Evolutionary conservation across 2,329 filamentous ascomycete species (phyloP).

Genomic region (Colletotrichum echinochloae): DNA sequence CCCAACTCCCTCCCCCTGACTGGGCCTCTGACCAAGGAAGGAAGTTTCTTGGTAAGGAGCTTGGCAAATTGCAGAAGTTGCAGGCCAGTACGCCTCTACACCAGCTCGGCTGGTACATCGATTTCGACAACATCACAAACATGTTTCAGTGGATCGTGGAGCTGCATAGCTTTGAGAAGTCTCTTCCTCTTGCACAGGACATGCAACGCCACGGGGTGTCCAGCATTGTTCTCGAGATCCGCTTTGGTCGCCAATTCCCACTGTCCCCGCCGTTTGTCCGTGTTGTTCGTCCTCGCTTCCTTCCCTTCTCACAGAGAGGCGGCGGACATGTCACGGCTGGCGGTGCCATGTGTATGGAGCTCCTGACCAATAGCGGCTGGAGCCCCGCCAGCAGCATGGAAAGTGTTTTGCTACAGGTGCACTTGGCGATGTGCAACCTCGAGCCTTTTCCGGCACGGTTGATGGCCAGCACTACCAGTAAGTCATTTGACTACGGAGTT

Average conservation of each 20-base stretch:
- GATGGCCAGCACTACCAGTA: slow-evolving; percentile 44
- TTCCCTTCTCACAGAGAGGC: slow-evolving; percentile 77
- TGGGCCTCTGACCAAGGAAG: slow-evolving; percentile 74
- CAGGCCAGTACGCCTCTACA: slow-evolving; percentile 72
- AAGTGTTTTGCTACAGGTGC: slow-evolving; percentile 83
- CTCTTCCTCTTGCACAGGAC: slow-evolving; percentile 78
- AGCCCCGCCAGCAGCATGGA: slow-evolving; percentile 79
- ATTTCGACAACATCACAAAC: slow-evolving; percentile 74
- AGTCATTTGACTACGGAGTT: slow-evolving; percentile 69
- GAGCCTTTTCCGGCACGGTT: slow-evolving; percentile 82
- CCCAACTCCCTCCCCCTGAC: slow-evolving; percentile 71
- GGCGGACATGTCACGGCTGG: slow-evolving; percentile 89
- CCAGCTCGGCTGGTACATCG: slow-evolving; percentile 86
- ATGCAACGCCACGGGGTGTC: slow-evolving; percentile 72
- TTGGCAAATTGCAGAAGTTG: slow-evolving; percentile 71
- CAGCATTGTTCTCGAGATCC: slow-evolving; percentile 84
- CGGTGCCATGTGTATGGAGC: slow-evolving; percentile 86
- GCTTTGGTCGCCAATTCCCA: slow-evolving; percentile 82
- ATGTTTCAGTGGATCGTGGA: slow-evolving; percentile 94
- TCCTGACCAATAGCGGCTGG: slow-evolving; percentile 89
- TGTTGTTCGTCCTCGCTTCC: slow-evolving; percentile 82
- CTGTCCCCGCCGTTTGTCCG: slow-evolving; percentile 86
- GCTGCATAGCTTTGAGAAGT: slow-evolving; percentile 81
- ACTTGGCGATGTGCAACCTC: slow-evolving; percentile 76
- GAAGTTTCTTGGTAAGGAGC: slow-evolving; percentile 72